These are phyloP conservation scores for Monosporascus sp. DNA, from an alignment of 2,329 filamentous ascomycete species.

Conservation along the genomic window DNA sequence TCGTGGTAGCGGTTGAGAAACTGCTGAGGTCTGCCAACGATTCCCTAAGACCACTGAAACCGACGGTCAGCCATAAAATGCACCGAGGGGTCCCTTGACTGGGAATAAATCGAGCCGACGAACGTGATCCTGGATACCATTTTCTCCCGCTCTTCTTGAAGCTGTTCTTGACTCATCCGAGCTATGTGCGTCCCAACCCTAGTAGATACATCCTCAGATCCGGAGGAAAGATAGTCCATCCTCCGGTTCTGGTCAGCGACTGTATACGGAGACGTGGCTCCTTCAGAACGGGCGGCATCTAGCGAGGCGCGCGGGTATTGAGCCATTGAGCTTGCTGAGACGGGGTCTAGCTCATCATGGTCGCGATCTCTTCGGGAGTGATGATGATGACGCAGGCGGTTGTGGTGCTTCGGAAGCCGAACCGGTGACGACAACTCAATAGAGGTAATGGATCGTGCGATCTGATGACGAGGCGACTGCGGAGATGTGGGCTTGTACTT, in stretches of 20 bases:
- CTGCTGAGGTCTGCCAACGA: constrained; percentile 49
- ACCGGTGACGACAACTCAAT: constrained; percentile 47
- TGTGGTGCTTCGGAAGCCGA: constrained; percentile 21
- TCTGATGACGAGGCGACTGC: constrained; percentile 41
- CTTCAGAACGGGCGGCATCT: constrained; percentile 41
- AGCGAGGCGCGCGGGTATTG: constrained; percentile 33
- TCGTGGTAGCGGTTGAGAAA: constrained; percentile 57
- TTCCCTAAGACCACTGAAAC: constrained; percentile 43
- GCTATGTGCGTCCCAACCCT: constrained; percentile 10
- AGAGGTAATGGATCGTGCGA: constrained; percentile 52
- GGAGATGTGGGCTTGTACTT: constrained; percentile 27
- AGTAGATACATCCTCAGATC: constrained; percentile 16
- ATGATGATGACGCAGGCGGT: constrained; percentile 28
- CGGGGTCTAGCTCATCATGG: constrained; percentile 24
- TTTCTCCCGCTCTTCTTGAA: constrained; percentile 36
- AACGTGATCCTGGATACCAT: constrained; percentile 35
- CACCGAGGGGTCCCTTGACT: not conserved
- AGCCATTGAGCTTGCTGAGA: constrained; percentile 23
- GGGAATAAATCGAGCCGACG: constrained; percentile 12
- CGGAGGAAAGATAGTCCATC: constrained; percentile 32
- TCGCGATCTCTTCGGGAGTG: constrained; percentile 30
- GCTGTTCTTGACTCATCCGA: constrained; percentile 28
- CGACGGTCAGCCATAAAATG: constrained; percentile 15
- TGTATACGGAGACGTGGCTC: constrained; percentile 31
- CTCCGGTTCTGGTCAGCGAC: constrained; percentile 38